A percentile compares a stretch with the other conserved stretches of the same genome.
Evolutionary conservation across 805 yeast genomes (phyloP).

Genomic region (Candida montana): DNA sequence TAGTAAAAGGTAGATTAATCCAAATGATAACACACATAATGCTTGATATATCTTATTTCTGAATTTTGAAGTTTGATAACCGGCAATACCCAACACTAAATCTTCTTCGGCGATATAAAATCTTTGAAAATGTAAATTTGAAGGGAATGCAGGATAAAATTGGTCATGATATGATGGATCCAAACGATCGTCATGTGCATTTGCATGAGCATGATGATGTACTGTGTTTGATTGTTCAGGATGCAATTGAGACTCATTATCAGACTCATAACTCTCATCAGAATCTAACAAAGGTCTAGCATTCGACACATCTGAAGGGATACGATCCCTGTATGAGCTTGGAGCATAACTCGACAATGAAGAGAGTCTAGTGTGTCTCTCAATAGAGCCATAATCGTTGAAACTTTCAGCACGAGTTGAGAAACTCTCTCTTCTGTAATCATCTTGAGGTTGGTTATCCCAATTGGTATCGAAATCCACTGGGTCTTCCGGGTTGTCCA

Average conservation of each 20-base stretch:
- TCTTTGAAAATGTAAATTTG: constrained; percentile 57
- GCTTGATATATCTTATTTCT: constrained; percentile 45
- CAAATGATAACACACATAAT: constrained; percentile 56
- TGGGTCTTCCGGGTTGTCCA: constrained; percentile 45
- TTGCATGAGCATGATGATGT: constrained; percentile 12
- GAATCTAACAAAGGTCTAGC: constrained; percentile 26
- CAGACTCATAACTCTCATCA: constrained; percentile 28
- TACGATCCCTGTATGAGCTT: constrained; percentile 32
- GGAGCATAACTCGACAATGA: constrained; percentile 32
- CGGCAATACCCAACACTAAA: constrained; percentile 90
- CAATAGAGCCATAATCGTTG: constrained; percentile 20
- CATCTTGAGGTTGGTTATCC: constrained; percentile 42
- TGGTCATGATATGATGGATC: constrained; percentile 37
- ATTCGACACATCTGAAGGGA: constrained; percentile 30
- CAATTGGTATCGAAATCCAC: constrained; percentile 73
- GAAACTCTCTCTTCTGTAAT: constrained; percentile 31
- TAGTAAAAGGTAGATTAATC: constrained; percentile 64
- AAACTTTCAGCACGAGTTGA: constrained; percentile 22
- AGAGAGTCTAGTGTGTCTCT: constrained; percentile 17
- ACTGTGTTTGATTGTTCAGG: constrained; percentile 20
- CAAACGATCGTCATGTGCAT: constrained; percentile 11
- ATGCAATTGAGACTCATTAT: constrained; percentile 27
- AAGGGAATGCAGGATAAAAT: constrained; percentile 37
- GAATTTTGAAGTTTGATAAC: constrained; percentile 54
- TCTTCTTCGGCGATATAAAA: constrained; percentile 95